Evolutionary conservation across 2,329 filamentous ascomycete genomes (phyloP), one percentile per base, ranked within the genome.

Genomic region (Aureobasidium sp.): DNA sequence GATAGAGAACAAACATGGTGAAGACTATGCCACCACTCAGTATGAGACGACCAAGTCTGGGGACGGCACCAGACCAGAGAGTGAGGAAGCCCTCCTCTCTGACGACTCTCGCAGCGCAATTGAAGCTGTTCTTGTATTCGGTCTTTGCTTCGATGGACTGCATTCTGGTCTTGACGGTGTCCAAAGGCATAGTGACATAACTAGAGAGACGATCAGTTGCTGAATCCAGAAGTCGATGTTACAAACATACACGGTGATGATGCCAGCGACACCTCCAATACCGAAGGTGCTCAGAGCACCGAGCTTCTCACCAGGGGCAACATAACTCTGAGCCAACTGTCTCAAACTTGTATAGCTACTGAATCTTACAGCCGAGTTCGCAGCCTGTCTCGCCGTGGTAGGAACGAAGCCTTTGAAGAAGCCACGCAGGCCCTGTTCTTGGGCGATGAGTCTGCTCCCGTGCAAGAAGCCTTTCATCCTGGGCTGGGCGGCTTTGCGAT

Each of bases 331-430:
- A 55, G 90, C 90, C 59, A 95, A 73, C 69, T 96, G 90, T 71
- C 88, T 90, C 58, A 96, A 76, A 55, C 84, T 87, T 2, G 87
- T 95, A 71, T 96, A 96, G 41, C 86, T 85, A 16, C 88, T 86
- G 71, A 98, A 98, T 14, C 93, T 82, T 1, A 88, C 87, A 1
- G 93, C 93, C 39, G 86, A 91, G 73, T 98, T 98, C 61, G 93
- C 91, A 11, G 90, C 89, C 71, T 98, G 93, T 48, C 93, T 80
- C 19, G 90, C 90, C 3, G 93, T 97, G 1, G 93, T 98, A 0
- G 93, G 93, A 7, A 94, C 84, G 64, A 98, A 93, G 21, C 93
- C 93, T 68, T 97, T 90, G 79, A 98, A 95, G 77, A 98, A 97
- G 44, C 91, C 93, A 30, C 85, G 80, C 32, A 96, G 66, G 21